These are phyloP conservation scores for Amoebophrya sp. DNA, from an alignment of 169 alveolate genomes.

Conservation along the genomic window DNA sequence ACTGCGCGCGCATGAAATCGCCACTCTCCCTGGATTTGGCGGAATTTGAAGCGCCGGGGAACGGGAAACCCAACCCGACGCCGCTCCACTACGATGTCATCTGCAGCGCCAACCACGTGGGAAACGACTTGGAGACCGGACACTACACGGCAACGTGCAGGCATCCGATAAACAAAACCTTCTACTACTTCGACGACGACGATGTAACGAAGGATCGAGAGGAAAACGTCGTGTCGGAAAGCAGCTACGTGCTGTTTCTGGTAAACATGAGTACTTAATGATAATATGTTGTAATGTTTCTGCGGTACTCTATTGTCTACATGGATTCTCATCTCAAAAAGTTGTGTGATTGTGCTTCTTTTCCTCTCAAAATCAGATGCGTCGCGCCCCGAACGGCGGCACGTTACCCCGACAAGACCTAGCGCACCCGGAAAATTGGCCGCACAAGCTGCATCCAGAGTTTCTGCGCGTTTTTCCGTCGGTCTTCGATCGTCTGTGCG, in stretches of 20 bases:
- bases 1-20: not conserved
- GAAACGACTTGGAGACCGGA: not conserved
- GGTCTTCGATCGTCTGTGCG: not conserved
- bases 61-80: not conserved
- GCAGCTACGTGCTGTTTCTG: not conserved
- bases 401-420: not conserved
- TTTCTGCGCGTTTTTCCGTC: not conserved
- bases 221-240: not conserved
- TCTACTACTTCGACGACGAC: not conserved
- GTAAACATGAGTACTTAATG: no score
- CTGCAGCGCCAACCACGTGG: not conserved
- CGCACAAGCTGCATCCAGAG: not conserved
- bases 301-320: no score
- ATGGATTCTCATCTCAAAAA: no score
- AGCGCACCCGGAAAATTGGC: not conserved
- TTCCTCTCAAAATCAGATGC: not conserved
- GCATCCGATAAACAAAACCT: not conserved
- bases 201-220: not conserved
- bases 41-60: not conserved
- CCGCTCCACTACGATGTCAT: not conserved
- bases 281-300: no score
- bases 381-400: not conserved
- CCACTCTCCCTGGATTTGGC: not conserved
- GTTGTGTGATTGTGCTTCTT: no score
- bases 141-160: not conserved